Base-by-base conservation (phyloP, 371 early-diverging fungal genomes). In the Rhizomucor pusillus region DNA sequence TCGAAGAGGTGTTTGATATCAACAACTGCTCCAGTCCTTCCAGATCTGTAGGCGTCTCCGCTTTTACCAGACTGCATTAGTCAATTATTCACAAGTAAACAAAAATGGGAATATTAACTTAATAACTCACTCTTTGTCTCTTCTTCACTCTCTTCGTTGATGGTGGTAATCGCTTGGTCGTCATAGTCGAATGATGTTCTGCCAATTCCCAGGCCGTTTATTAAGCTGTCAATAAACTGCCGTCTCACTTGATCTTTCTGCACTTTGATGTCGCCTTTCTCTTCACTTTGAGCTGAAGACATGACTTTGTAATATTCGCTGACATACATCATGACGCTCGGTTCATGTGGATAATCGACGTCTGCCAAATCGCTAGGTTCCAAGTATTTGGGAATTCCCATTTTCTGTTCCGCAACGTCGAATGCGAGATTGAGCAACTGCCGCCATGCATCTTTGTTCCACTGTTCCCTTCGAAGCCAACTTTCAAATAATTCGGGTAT, bases 401-500 rank as follows among this genome's bases (percentile, higher is more conserved):
- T 52, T 6, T 65, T 43, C n/a, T 56, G 22, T n/a, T 56, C 63
- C n/a, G 69, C 77, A 7, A 62, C 47, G 44, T 71, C 59, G 47
- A 77, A 73, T 12, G 71, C 71, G 34, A 59, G 24, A 1, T 40
- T 52, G 18, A 77, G 40, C 12, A 73, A 36, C 0, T 49, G 52
- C 22, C 46, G 49, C 73, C 73, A 73, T 6, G 57, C 61, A 14
- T 72, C 60, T 29, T 67, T 63, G 10, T 60, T 50, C 41, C 47
- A 52, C 10, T 51, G 41, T 25, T 52, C 40, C 12, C 44, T 44
- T 23, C 54, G 59, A 24, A 75, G 45, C 43, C 63, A 51, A 6
- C 67, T 52, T 9, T 67, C 60, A 50, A 79, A 73, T 22, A 85
- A 65, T 22, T 84, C 73, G 35, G 86, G 83, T 11, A 90, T 41